Base-by-base conservation (phyloP, 805 yeast genomes). In the Komagataella pseudopastoris region DNA sequence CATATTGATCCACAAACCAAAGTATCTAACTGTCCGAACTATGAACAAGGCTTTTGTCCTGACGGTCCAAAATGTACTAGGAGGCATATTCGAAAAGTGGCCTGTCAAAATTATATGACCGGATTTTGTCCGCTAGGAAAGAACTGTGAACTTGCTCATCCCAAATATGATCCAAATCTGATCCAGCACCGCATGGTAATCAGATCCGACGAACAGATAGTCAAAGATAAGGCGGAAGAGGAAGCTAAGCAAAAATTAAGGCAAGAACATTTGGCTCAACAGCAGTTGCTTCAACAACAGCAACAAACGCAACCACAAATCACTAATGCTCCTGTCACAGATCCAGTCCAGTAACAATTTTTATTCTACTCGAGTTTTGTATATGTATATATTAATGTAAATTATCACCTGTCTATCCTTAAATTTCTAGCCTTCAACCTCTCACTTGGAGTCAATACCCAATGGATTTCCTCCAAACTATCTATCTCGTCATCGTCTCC, bases 121-220 rank as follows among this genome's bases (percentile, higher is more conserved):
- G 99, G 99, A 1, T 91, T 91, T 62, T 91, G 98, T 68, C 97
- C 96, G 1, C 75, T 80, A 59, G 98, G 98, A 1, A 78, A 81
- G 2, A 79, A 77, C 43, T 88, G 95, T 65, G 86, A 77, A 59
- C 75, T 70, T 58, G 78, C 82, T n/a, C 99, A 93, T 71, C 96
- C 97, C 0, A 78, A 78, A 59, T 88, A 87, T 58, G 80, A 78
- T 47, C 58, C 61, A 12, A 61, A 65, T 48, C 62, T 71, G 51
- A 56, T 75, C 18, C 75, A 76, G 23, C 76, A 72, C 10, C 67
- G 67, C 51, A 66, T 75, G 60, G 71, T 66, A 55, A 73, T 76
- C 10, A 63, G 67, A 50, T 70, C 72, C 3, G 80, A 76, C 56
- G 69, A 64, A 47, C 69, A 66, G 48, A 59, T 64, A 23, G 53